Conservation (phyloP, 352 stramenopile species). For the Phytophthora palmivora region DNA sequence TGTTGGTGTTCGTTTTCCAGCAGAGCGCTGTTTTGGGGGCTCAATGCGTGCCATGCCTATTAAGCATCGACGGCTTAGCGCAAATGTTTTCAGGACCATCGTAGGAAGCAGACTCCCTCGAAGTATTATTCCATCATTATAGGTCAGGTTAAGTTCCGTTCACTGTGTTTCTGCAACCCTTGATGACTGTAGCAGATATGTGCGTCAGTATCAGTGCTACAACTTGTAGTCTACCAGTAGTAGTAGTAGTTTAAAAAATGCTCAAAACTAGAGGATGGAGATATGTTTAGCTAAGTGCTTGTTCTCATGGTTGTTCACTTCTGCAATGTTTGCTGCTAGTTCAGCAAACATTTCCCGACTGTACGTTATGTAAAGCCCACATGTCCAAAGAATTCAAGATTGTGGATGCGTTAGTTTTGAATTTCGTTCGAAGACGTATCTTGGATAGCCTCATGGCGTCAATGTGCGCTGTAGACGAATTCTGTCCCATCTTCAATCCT, state of each 20-base stretch:
- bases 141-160: conserved; percentile 35
- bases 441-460: conserved; percentile 3
- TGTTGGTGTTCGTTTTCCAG: conserved; percentile 10
- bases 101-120: conserved; percentile 27
- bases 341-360: too few species aligned
- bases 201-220: too few species aligned
- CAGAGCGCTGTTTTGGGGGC: conserved; percentile 13
- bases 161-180: conserved; percentile 1
- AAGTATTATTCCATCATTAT: conserved; percentile 50
- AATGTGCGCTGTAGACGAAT: not conserved
- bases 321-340: too few species aligned
- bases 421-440: conserved; percentile 6
- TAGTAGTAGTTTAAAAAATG: too few species aligned
- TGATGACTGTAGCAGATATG: too few species aligned
- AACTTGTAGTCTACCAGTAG: too few species aligned
- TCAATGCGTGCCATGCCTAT: conserved; percentile 5
- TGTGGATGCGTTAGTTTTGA: not conserved
- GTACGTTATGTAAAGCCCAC: too few species aligned
- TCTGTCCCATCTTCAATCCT: not conserved
- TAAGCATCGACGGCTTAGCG: conserved; percentile 11
- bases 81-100: conserved; percentile 19
- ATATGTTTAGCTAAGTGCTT: too few species aligned
- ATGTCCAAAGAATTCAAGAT: too few species aligned
- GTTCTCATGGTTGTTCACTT: too few species aligned
- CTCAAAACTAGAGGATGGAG: too few species aligned